A percentile compares a stretch with the other conserved stretches of the same genome.
These are phyloP conservation scores for Oxyria digyna DNA, from an alignment of 148 eudicot genomes.

Conservation along the genomic window DNA sequence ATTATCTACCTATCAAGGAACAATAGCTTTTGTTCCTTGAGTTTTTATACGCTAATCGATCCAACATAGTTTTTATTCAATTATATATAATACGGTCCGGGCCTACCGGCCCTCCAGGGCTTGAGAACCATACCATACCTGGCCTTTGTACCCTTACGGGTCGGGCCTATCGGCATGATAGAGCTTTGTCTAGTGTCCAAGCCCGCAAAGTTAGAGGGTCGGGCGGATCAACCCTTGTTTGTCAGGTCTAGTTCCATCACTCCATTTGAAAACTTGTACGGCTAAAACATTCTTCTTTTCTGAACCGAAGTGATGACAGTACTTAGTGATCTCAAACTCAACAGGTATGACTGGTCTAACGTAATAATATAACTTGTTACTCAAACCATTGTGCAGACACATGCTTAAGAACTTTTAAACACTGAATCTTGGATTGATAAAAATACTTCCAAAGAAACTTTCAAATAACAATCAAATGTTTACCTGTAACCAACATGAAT, in stretches of 20 bases:
- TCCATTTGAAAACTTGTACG: slow-evolving; percentile 88
- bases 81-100: no score
- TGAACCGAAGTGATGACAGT: slow-evolving; percentile 66
- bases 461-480: not conserved
- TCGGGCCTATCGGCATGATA: no score
- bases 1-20: no score
- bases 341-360: slow-evolving; percentile 85
- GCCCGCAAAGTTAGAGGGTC: no score
- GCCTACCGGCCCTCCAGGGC: no score
- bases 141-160: no score
- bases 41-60: no score
- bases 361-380: not conserved
- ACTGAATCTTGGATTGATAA: not conserved
- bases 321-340: slow-evolving; percentile 84
- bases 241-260: slow-evolving; percentile 94
- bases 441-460: not conserved
- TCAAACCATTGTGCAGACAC: not conserved
- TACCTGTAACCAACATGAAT: slow-evolving; percentile 86
- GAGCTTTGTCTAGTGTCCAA: no score
- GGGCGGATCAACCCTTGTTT: no score
- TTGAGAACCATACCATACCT: no score
- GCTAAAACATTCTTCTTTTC: slow-evolving; percentile 65
- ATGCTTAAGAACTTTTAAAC: not conserved
- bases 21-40: no score
- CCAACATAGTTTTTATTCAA: no score